A percentile compares a stretch with the other conserved stretches of the same genome.
These are phyloP conservation scores for Colletotrichum graminicola DNA, from an alignment of 2,329 filamentous ascomycete genomes.

Conservation along the genomic window DNA sequence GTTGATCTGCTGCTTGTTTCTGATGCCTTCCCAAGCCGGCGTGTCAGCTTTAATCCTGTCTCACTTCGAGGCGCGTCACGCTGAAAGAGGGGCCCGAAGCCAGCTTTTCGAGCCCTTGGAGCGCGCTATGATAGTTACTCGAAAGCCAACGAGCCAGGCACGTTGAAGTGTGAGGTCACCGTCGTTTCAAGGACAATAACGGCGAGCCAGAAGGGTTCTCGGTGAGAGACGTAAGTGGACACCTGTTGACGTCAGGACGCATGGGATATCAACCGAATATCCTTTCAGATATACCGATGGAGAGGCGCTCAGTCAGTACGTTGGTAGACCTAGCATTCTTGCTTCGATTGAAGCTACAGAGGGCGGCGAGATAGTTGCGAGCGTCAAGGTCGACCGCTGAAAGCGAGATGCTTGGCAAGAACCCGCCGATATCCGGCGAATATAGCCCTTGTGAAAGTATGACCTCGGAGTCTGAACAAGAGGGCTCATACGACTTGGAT, in stretches of 20 bases:
- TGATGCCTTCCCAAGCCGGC: conserved; percentile 13
- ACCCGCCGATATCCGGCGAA: conserved; percentile 16
- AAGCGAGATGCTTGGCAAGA: conserved; percentile 7
- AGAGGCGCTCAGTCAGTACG: conserved; percentile 45
- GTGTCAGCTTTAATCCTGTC: conserved; percentile 1
- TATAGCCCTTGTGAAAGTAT: not conserved
- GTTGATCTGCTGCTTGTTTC: not conserved
- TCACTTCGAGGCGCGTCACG: conserved; percentile 18
- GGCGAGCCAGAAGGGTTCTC: conserved; percentile 45
- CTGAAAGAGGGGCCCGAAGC: conserved; percentile 15
- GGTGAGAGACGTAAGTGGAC: conserved; percentile 45
- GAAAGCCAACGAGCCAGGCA: conserved; percentile 44
- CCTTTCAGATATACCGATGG: conserved; percentile 45
- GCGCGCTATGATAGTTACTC: conserved; percentile 44
- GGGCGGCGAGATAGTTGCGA: conserved; percentile 24
- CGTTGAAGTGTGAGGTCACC: conserved; percentile 47
- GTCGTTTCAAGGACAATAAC: conserved; percentile 44
- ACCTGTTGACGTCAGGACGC: not conserved
- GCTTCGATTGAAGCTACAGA: conserved; percentile 43
- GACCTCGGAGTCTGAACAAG: not conserved
- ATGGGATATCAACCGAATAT: conserved; percentile 16
- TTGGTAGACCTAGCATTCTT: conserved; percentile 43
- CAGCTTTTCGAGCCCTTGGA: conserved; percentile 46
- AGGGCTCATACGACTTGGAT: not conserved
- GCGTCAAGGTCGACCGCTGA: conserved; percentile 20